These are phyloP conservation scores for Sarocladiaceae sp. DNA, from an alignment of 2,329 filamentous ascomycete genomes.

Conservation along the genomic window DNA sequence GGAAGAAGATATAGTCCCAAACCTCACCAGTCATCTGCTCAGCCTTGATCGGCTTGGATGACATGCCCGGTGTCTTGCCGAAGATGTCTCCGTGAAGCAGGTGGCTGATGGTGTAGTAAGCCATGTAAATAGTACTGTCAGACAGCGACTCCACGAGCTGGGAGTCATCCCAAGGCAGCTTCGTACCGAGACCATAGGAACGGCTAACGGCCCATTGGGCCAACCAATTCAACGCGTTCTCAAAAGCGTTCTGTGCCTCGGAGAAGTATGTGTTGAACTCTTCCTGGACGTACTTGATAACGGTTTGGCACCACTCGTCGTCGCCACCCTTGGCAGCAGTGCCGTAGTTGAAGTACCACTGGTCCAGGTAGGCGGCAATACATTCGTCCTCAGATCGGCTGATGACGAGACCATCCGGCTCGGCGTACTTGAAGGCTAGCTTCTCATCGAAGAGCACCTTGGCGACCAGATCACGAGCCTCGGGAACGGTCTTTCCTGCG, in stretches of 20 bases:
- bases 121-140: slow-evolving; percentile 91
- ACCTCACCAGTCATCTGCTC: slow-evolving; percentile 93
- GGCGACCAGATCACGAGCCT: slow-evolving; percentile 80
- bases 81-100: slow-evolving; percentile 82
- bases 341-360: slow-evolving; percentile 98
- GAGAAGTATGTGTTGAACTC: slow-evolving; percentile 75
- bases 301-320: slow-evolving; percentile 66
- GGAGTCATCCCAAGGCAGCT: slow-evolving; percentile 86
- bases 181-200: slow-evolving; percentile 87
- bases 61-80: slow-evolving; percentile 62
- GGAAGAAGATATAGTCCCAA: slow-evolving; percentile 92
- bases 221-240: slow-evolving; percentile 85
- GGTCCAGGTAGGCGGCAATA: slow-evolving; percentile 87
- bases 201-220: slow-evolving; percentile 94
- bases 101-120: slow-evolving; percentile 66
- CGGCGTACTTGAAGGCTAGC: slow-evolving; percentile 85
- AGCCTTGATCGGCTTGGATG: slow-evolving; percentile 59
- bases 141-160: slow-evolving; percentile 91
- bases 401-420: slow-evolving; percentile 86
- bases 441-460: slow-evolving; percentile 71
- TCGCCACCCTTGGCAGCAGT: slow-evolving; percentile 63
- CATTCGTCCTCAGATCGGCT: slow-evolving; percentile 89
- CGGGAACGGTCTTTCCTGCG: slow-evolving; percentile 80
- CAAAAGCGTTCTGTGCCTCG: slow-evolving; percentile 76
- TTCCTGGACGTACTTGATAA: slow-evolving; percentile 25